Conservation (phyloP, 495 filamentous ascomycete species). For the Friedmanniomyces simplex region DNA sequence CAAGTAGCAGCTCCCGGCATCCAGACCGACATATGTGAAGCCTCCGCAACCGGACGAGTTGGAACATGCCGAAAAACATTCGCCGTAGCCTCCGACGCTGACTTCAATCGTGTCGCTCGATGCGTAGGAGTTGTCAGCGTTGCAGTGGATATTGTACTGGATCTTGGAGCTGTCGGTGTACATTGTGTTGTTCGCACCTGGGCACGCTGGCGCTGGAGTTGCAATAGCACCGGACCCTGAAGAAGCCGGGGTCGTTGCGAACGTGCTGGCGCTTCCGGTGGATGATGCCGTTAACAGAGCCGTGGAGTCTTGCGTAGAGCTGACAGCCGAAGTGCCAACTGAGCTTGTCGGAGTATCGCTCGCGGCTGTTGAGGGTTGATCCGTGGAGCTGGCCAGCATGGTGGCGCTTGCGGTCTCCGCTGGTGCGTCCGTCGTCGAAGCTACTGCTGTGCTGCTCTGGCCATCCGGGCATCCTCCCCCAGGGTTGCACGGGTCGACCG, state of each 20-base stretch:
- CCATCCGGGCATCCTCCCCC: constrained; percentile 6
- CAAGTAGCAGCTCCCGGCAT: constrained; percentile 7
- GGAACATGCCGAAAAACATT: constrained; percentile 18
- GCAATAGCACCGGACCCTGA: neutral
- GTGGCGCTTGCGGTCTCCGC: neutral
- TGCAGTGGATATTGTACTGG: constrained; percentile 12
- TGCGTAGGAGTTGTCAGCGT: constrained; percentile 7
- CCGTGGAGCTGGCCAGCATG: neutral
- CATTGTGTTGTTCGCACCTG: constrained; percentile 3
- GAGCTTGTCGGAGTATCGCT: neutral
- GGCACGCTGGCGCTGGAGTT: constrained; percentile 8
- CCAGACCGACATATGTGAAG: constrained; percentile 12
- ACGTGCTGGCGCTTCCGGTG: neutral
- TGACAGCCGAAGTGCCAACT: neutral
- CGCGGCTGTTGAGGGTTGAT: neutral
- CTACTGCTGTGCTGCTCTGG: neutral
- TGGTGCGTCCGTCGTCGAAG: neutral
- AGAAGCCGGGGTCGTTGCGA: neutral
- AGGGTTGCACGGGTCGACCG: constrained; percentile 11
- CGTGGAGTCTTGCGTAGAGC: neutral
- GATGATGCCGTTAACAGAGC: neutral
- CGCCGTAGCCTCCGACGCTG: constrained; percentile 8
- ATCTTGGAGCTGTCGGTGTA: constrained; percentile 14
- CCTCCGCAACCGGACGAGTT: constrained; percentile 6
- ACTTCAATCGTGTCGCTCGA: constrained; percentile 1